Percentiles rank a stretch among this genome's conserved stretches.
Conservation (phyloP, 2,329 filamentous ascomycete genomes). For the Calonectria montana region DNA sequence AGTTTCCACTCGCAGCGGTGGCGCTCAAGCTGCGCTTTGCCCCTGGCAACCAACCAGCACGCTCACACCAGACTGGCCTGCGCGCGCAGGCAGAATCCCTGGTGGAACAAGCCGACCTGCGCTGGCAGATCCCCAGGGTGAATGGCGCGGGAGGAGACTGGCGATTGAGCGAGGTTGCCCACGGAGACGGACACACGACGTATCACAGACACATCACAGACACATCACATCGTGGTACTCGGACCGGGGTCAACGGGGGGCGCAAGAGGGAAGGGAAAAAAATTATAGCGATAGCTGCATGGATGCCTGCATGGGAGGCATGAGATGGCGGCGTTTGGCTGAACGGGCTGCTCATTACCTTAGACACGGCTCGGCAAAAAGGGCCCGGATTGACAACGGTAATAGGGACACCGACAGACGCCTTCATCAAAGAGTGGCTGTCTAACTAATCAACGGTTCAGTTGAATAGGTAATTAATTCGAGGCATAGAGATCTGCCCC, state of each 20-base stretch:
- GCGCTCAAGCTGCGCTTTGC: constrained; percentile 3
- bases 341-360: constrained; percentile 1
- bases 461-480: not conserved
- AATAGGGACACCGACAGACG: not conserved
- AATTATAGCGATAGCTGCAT: not conserved
- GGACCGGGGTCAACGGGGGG: not conserved
- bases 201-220: not conserved
- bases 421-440: constrained; percentile 1
- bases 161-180: not conserved
- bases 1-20: constrained; percentile 10
- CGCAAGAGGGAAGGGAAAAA: not conserved
- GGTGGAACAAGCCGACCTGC: constrained; percentile 1
- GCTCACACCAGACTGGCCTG: not conserved
- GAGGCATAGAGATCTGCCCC: constrained; percentile 5
- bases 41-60: constrained; percentile 3
- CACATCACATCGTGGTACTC: not conserved
- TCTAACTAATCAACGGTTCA: constrained; percentile 11
- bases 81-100: not conserved
- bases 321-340: constrained; percentile 1
- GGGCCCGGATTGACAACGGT: not conserved
- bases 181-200: not conserved
- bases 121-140: not conserved
- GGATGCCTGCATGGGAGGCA: not conserved
- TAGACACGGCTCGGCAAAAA: constrained; percentile 5
- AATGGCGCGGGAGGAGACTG: not conserved